phyloP scores from a whole-genome alignment of 495 filamentous ascomycete genomes.

The Penicillium samsonianum region DNA sequence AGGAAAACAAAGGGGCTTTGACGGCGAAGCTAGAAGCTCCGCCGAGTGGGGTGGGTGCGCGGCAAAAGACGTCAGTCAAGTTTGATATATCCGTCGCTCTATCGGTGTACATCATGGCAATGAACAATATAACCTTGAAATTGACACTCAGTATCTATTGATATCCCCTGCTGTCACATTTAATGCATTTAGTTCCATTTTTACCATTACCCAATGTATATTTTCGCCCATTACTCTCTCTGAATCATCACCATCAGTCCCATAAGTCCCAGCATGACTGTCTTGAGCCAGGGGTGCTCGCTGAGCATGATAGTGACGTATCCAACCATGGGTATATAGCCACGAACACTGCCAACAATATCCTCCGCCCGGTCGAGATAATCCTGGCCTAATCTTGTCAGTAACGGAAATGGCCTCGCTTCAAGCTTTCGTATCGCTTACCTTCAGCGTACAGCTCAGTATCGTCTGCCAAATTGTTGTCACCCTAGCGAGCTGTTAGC shows the following conservation, averaged over 20 bases:
- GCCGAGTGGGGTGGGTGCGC: constrained; percentile 21
- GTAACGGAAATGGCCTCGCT: background rate
- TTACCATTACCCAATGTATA: background rate
- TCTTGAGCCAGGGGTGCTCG: constrained; percentile 98
- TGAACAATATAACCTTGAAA: background rate
- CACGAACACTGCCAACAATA: constrained; percentile 90
- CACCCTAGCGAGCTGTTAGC: constrained; percentile 51
- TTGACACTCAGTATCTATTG: background rate
- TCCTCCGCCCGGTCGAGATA: constrained; percentile 81
- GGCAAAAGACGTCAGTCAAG: constrained; percentile 34
- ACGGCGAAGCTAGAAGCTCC: constrained; percentile 22
- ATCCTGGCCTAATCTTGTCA: constrained; percentile 60
- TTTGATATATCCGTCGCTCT: constrained; percentile 1
- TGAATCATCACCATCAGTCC: constrained; percentile 92
- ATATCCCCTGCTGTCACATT: background rate
- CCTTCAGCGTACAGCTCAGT: constrained; percentile 62
- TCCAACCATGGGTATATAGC: constrained; percentile 92
- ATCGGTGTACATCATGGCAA: background rate
- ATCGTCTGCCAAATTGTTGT: constrained; percentile 94
- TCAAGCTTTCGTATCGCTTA: background rate
- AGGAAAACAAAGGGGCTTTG: constrained; percentile 29
- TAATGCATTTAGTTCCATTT: background rate
- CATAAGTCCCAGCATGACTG: constrained; percentile 90
- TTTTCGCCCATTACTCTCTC: constrained; percentile 60
- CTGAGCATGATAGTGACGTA: constrained; percentile 97